A percentile compares a stretch with the other conserved stretches of the same genome.
Evolutionary conservation across 176 grass and related monocot species (phyloP).

Genomic region (Avena insularis): DNA sequence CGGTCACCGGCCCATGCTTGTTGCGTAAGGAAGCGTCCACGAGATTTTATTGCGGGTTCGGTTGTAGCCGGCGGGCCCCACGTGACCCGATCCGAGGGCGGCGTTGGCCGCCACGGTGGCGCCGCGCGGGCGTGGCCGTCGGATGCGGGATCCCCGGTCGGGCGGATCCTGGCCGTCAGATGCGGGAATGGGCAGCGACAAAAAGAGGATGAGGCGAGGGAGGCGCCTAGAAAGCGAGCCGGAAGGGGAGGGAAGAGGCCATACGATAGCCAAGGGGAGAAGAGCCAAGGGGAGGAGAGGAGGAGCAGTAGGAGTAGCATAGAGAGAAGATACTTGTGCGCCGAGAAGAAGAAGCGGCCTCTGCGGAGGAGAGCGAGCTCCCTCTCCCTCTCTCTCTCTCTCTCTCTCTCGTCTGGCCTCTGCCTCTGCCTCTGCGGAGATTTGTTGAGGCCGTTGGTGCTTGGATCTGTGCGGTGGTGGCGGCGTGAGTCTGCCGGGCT

Average conservation of each 20-base stretch:
- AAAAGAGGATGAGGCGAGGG: conserved; percentile 70
- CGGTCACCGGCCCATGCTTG: conserved; percentile 47
- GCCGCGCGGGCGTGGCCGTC: neutral
- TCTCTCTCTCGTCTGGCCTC: neutral
- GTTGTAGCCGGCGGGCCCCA: neutral
- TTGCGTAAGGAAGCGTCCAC: conserved; percentile 54
- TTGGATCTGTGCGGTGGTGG: conserved; percentile 38
- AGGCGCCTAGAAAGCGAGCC: conserved; percentile 62
- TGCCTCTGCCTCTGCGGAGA: neutral
- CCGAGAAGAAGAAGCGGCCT: neutral
- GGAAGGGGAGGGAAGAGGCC: conserved; percentile 36
- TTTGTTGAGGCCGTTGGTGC: neutral
- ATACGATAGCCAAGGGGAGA: conserved; percentile 22
- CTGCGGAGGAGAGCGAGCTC: conserved; percentile 15
- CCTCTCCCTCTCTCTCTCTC: neutral
- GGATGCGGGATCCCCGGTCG: conserved; percentile 41
- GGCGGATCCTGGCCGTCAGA: conserved; percentile 62
- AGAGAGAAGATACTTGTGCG: neutral
- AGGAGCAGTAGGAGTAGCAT: conserved; percentile 23
- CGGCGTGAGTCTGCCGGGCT: conserved; percentile 29
- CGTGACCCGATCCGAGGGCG: conserved; percentile 50
- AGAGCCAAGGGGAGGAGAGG: conserved; percentile 4
- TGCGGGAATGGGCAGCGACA: conserved; percentile 57
- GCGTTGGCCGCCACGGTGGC: conserved; percentile 49
- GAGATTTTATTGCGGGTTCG: conserved; percentile 67